These are phyloP conservation scores for Aegilops bicornis DNA, from an alignment of 176 grass and related monocot genomes.

Conservation along the genomic window DNA sequence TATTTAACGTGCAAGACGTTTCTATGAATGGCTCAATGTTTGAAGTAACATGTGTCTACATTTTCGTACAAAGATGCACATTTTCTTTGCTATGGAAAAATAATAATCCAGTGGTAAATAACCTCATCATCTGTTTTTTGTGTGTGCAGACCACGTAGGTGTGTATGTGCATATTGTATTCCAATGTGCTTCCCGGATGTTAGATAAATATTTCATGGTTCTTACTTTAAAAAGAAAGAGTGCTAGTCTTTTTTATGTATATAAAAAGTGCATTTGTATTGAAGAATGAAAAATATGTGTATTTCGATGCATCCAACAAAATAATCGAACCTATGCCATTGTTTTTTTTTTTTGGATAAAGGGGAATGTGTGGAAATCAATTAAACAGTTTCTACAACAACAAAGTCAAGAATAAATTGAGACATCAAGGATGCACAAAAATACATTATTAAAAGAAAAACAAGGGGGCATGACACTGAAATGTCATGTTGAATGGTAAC, in stretches of 20 bases:
- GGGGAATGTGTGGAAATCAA: too few relatives aligned
- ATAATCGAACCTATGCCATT: too few relatives aligned
- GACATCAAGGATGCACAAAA: too few relatives aligned
- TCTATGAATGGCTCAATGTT: neutral
- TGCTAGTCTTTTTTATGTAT: neutral
- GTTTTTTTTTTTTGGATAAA: too few relatives aligned
- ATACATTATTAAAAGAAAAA: too few relatives aligned
- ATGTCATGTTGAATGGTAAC: too few relatives aligned
- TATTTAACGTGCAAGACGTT: neutral
- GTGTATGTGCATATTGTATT: neutral
- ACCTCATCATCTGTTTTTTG: neutral
- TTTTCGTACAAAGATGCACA: neutral
- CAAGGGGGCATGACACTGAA: too few relatives aligned
- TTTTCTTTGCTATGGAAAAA: neutral
- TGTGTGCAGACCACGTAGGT: neutral
- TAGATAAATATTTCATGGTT: neutral
- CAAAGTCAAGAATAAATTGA: too few relatives aligned
- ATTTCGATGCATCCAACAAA: too few relatives aligned
- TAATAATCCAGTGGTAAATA: neutral
- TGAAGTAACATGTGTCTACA: neutral
- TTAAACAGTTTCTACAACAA: too few relatives aligned
- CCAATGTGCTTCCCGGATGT: neutral
- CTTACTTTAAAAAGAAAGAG: neutral
- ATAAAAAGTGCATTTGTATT: neutral
- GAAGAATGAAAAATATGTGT: neutral